Evolutionary conservation across 2,329 filamentous ascomycete genomes (phyloP), one percentile per base, ranked within the genome.

Genomic region (Dactylellina drechsleri): DNA sequence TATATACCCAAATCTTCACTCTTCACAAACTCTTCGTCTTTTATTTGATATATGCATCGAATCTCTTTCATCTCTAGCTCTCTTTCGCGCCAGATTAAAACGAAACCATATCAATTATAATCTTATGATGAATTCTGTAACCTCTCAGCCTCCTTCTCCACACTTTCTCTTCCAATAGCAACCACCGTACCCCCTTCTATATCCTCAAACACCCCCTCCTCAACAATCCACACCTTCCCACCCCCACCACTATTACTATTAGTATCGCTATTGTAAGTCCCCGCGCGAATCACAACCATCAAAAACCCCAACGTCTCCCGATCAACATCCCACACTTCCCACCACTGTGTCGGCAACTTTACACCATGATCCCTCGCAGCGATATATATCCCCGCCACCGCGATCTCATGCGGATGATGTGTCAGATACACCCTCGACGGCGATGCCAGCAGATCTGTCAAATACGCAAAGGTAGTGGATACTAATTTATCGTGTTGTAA

Each of bases 321-420:
- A 79, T 97, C 93, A 6, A 95, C 92, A 82, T 99, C 95, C 81
- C 98, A 98, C 0, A 98, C 92, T 82, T 97, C 93, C 95, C 95
- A 99, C 95, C 95, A 99, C 77, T 92, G 90, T 77, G 91, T 91
- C 0, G 94, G 92, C 83, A 97, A 86, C 81, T 92, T 93, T 12
- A 91, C 87, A 0, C 87, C 89, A 0, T 87, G 81, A 78, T 98
- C 93, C 52, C 90, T 87, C 0, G 92, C 91, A 0, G 94, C 92
- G n/a, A 92, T 87, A 81, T 98, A 99, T 36, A 97, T 91, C 0
- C 93, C 92, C 0, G 93, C 92, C 1, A 92, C 92, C 3, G 95
- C 94, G 8, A 99, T 84, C 23, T 90, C 88, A 76, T 91, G 87
- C 0, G 95, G 94, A 81, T 98, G 95, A 80, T 97, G 93, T 1